These are phyloP conservation scores for Amoebophrya sp. DNA, from an alignment of 169 alveolate species.

Conservation along the genomic window DNA sequence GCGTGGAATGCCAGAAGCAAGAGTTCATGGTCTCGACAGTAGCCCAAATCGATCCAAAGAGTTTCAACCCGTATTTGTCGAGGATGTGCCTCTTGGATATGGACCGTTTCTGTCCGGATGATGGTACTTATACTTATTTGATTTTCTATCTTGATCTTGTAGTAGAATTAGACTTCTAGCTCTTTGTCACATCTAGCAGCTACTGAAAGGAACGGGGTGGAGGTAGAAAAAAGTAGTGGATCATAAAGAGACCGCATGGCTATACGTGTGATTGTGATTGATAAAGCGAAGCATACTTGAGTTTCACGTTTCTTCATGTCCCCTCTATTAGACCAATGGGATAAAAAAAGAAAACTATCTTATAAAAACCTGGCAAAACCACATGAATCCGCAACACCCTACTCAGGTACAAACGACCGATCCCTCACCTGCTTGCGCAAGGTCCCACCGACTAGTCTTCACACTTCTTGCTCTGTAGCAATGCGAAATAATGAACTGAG, in stretches of 20 bases:
- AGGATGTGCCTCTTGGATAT: not conserved
- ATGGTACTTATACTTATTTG: too few relatives aligned
- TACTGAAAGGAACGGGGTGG: too few relatives aligned
- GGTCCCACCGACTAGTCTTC: not conserved
- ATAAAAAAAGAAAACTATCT: not conserved
- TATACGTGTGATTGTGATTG: not conserved
- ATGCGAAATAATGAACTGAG: not conserved
- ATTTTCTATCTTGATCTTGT: too few relatives aligned
- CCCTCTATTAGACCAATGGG: not conserved
- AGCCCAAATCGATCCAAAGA: not conserved
- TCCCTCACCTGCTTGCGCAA: not conserved
- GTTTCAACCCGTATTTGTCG: not conserved
- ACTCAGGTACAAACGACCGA: not conserved
- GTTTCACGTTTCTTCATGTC: not conserved
- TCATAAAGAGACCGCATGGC: not conserved
- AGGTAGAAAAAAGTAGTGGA: too few relatives aligned
- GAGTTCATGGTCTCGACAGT: not conserved
- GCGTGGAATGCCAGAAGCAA: not conserved
- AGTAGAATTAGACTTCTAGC: too few relatives aligned
- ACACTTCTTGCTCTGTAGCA: not conserved
- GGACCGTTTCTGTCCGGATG: not conserved
- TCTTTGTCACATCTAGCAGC: too few relatives aligned
- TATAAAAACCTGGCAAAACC: not conserved
- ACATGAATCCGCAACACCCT: not conserved
- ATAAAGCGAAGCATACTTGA: not conserved